A percentile compares a stretch with the other conserved stretches of the same genome.
These are phyloP conservation scores for Magnaporthiopsis incrustans DNA, from an alignment of 2,329 filamentous ascomycete species.

Conservation along the genomic window DNA sequence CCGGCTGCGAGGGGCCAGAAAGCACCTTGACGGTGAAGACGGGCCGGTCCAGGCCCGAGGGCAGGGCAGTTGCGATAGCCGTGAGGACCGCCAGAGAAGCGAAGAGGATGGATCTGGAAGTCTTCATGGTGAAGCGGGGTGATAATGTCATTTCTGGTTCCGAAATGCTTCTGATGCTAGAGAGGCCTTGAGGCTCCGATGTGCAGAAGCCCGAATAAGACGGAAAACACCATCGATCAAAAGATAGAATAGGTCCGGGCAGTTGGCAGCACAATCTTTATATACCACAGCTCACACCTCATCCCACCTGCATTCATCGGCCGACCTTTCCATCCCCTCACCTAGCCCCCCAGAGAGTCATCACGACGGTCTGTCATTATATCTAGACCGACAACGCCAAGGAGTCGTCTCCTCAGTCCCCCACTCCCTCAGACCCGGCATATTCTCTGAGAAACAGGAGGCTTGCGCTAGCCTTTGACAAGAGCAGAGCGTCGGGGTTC, in stretches of 20 bases:
- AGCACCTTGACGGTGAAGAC: neutral
- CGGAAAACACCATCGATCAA: neutral
- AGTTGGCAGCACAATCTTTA: neutral
- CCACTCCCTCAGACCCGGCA: neutral
- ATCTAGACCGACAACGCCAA: neutral
- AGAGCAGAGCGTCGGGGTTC: neutral
- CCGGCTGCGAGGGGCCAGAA: neutral
- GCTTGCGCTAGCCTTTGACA: neutral
- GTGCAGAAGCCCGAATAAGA: too few relatives aligned
- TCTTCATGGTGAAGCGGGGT: conserved; percentile 3
- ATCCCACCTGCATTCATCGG: neutral
- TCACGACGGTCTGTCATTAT: neutral
- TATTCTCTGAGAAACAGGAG: neutral
- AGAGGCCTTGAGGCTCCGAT: too few relatives aligned
- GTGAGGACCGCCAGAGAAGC: conserved; percentile 1
- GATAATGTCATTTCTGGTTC: neutral
- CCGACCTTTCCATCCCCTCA: neutral
- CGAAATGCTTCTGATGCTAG: neutral
- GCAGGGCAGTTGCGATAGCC: neutral
- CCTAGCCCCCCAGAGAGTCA: neutral
- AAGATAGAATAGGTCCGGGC: neutral
- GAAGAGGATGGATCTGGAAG: neutral
- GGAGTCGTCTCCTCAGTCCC: neutral
- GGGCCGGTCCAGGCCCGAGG: neutral
- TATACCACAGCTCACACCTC: neutral